Base-by-base conservation (phyloP, 176 grass and related monocot genomes). In the Hyparrhenia diplandra region DNA sequence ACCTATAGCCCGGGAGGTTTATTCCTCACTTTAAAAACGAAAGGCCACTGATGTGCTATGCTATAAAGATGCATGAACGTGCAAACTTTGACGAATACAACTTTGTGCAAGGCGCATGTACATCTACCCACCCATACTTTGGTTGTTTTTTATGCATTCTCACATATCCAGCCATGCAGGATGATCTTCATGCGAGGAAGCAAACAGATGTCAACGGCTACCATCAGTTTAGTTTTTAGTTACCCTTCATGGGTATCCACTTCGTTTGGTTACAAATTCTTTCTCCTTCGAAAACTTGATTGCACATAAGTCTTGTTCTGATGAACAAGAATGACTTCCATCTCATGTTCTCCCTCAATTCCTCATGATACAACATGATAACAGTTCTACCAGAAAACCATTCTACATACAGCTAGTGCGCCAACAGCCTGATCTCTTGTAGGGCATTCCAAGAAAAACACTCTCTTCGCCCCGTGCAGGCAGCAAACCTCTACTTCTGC, bases 401-500 rank as follows among this genome's bases (percentile, higher is more conserved):
- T 62, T 30, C 25, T 28, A 61, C 24, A 29, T 28, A 61, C 24
- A 29, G n/a, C n/a, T n/a, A n/a, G 12, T 16, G 59, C 25, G 1
- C 59, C 59, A 62, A 14, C 59, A 29, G 27, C 59, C 59, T 62
- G 59, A 5, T 62, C 59, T n/a, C n/a, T 59, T 59, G 55, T 59
- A 10, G 55, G 55, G 10, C 55, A 58, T 58, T 58, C 55, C 7
- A 59, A 25, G 55, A 59, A 29, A 16, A 71, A 71, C n/a, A 14
- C 23, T 30, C 17, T 47, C 17, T 47, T 65, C 60, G 34, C 6
- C 11, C 57, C 5, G 9, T 30, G 27, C 18, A 6, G 17, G 6
- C 32, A 28, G 29, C 1, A 25, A 17, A 40, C 11, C 9, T 82
- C 76, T 78, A 90, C 87, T 93, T 93, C 47, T 82, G 67, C 10